Percentiles rank a stretch among this genome's conserved stretches.
Conservation (phyloP, 306 rosid genomes). For the Inga leiocalycina region DNA sequence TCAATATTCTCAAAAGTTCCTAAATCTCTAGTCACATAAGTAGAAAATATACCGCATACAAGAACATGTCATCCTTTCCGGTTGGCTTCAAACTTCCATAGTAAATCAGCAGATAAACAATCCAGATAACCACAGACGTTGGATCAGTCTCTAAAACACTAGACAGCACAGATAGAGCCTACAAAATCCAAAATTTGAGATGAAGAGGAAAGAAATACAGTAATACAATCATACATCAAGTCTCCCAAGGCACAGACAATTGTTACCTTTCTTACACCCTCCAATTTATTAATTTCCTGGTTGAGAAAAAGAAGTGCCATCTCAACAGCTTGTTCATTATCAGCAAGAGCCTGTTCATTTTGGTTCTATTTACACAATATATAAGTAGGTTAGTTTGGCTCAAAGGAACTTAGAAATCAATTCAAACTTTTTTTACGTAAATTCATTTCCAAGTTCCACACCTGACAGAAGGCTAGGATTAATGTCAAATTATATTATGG, state of each 20-base stretch:
- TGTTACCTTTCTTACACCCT: conserved; percentile 78
- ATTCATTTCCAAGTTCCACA: not conserved
- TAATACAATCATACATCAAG: conserved; percentile 26
- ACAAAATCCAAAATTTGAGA: conserved; percentile 41
- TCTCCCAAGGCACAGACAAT: conserved; percentile 17
- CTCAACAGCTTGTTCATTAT: conserved; percentile 78
- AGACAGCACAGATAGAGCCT: conserved; percentile 83
- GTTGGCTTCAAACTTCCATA: conserved; percentile 60
- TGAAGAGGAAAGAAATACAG: conserved; percentile 11
- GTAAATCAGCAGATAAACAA: conserved; percentile 77
- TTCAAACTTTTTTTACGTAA: conserved; percentile 1
- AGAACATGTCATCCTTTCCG: conserved; percentile 89
- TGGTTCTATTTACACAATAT: conserved; percentile 62
- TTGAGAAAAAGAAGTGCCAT: conserved; percentile 74
- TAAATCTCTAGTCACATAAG: conserved; percentile 33
- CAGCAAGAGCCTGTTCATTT: conserved; percentile 60
- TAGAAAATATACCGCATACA: conserved; percentile 79
- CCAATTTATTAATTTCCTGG: conserved; percentile 68
- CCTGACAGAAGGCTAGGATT: not conserved
- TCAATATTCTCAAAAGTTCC: conserved; percentile 19
- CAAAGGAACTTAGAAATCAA: conserved; percentile 26
- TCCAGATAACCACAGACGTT: conserved; percentile 68
- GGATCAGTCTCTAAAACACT: conserved; percentile 83
- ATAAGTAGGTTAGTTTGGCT: conserved; percentile 44
- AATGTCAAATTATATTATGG: not conserved